Conservation (phyloP, 495 filamentous ascomycete species). For the Trichocladium uniseriatum region DNA sequence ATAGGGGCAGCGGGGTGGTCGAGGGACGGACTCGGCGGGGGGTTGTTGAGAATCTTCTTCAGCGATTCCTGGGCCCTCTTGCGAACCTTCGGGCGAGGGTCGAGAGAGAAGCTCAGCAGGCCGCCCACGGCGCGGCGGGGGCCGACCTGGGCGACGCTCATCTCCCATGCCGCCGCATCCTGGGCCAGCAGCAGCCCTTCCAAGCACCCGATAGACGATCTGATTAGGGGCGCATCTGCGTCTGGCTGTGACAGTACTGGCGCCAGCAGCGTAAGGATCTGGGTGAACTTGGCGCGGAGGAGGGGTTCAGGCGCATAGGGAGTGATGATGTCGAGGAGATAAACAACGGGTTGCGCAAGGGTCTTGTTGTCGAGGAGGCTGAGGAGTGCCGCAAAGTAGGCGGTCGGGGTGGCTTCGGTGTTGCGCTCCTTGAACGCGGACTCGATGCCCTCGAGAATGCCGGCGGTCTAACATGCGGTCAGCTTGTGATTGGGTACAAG, state of each 20-base stretch:
- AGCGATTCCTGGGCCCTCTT: slow-evolving; percentile 91
- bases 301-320: slow-evolving; percentile 73
- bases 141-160: slow-evolving; percentile 71
- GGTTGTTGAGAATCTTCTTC: slow-evolving; percentile 66
- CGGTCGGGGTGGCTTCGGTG: slow-evolving; percentile 70
- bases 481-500: not conserved
- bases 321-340: slow-evolving; percentile 86
- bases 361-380: slow-evolving; percentile 84
- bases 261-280: slow-evolving; percentile 79
- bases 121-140: slow-evolving; percentile 84
- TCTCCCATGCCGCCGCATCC: slow-evolving; percentile 77
- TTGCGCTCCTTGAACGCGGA: slow-evolving; percentile 83
- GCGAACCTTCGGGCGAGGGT: slow-evolving; percentile 87
- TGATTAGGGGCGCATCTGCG: slow-evolving; percentile 77
- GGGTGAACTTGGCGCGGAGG: slow-evolving; percentile 83
- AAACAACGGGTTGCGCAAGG: slow-evolving; percentile 78
- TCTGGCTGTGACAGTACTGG: slow-evolving; percentile 70
- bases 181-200: slow-evolving; percentile 83
- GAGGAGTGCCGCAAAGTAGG: slow-evolving; percentile 93
- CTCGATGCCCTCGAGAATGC: slow-evolving; percentile 85
- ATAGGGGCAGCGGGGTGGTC: slow-evolving; percentile 93
- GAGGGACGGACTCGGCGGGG: slow-evolving; percentile 79
- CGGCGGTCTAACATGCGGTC: slow-evolving; percentile 53
- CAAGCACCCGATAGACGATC: slow-evolving; percentile 84
- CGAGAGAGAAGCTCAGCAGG: slow-evolving; percentile 71